Evolutionary conservation across 2,329 filamentous ascomycete genomes (phyloP).

Genomic region (Pseudogymnoascus sp.): DNA sequence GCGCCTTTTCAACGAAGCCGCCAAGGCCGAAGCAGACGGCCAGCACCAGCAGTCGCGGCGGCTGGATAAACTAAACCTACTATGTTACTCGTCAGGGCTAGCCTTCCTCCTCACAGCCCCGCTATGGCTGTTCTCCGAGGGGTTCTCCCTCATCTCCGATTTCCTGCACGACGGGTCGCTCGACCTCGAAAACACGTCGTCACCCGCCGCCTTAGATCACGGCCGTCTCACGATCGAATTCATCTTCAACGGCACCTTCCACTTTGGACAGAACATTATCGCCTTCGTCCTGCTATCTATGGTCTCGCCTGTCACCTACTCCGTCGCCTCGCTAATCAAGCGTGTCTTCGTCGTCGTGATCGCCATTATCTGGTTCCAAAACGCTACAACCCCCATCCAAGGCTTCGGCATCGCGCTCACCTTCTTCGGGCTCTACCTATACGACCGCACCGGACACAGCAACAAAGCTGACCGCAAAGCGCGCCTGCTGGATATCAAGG

Average conservation of each 20-base stretch:
- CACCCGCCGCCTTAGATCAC: constrained; percentile 65
- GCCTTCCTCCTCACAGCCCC: constrained; percentile 83
- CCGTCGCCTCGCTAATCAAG: constrained; percentile 91
- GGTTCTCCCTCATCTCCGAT: constrained; percentile 66
- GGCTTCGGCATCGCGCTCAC: constrained; percentile 80
- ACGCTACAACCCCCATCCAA: constrained; percentile 74
- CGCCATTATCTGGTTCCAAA: constrained; percentile 94
- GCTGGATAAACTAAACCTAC: constrained; percentile 89
- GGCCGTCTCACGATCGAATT: constrained; percentile 74
- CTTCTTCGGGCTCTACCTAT: constrained; percentile 87
- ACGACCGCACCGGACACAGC: constrained; percentile 83
- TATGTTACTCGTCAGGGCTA: constrained; percentile 93
- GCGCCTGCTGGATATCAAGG: constrained; percentile 49
- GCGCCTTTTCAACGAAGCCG: constrained; percentile 90
- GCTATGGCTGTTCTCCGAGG: constrained; percentile 91
- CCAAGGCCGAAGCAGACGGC: constrained; percentile 71
- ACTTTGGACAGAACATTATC: constrained; percentile 93
- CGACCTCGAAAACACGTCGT: constrained; percentile 39
- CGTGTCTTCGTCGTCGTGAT: constrained; percentile 94
- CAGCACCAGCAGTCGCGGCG: constrained; percentile 58
- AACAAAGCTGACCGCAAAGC: constrained; percentile 81
- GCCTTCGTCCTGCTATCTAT: constrained; percentile 88
- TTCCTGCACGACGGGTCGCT: constrained; percentile 76
- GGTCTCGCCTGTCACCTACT: constrained; percentile 94
- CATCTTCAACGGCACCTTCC: constrained; percentile 92